phyloP scores from a whole-genome alignment of 1,284 basidiomycete species.

The Neonothopanus nambi region DNA sequence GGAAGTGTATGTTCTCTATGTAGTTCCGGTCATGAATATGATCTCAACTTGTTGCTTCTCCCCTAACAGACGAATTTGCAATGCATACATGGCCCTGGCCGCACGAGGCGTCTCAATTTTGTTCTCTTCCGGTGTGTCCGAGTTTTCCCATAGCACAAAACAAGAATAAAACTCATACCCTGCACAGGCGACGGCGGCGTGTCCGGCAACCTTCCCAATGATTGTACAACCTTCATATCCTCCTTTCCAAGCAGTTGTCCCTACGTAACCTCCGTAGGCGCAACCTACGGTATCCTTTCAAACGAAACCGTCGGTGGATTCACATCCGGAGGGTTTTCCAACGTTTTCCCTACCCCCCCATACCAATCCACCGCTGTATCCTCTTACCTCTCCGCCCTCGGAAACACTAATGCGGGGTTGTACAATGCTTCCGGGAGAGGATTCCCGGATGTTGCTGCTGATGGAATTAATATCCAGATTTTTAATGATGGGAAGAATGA shows the following conservation, averaged over 20 bases:
- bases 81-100: slow-evolving; percentile 6
- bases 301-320: too few species aligned
- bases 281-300: background rate
- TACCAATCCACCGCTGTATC: slow-evolving; percentile 11
- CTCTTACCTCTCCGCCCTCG: slow-evolving; percentile 5
- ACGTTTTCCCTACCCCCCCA: slow-evolving; percentile 10
- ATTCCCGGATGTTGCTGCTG: slow-evolving; percentile 73
- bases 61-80: slow-evolving; percentile 5
- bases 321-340: slow-evolving; percentile 1
- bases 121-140: slow-evolving; percentile 1
- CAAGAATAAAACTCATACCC: too few species aligned
- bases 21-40: background rate
- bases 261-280: slow-evolving; percentile 14
- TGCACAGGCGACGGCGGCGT: too few species aligned
- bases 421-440: slow-evolving; percentile 47
- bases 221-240: slow-evolving; percentile 1
- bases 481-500: slow-evolving; percentile 48
- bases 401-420: slow-evolving; percentile 5
- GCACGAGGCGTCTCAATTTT: slow-evolving; percentile 12
- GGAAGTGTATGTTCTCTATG: slow-evolving; percentile 18
- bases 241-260: slow-evolving; percentile 12
- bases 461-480: slow-evolving; percentile 60
- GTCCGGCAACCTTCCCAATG: too few species aligned
- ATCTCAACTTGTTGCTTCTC: background rate
- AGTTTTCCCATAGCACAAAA: too few species aligned